Conservation (phyloP, 2,329 filamentous ascomycete species). For the Aureobasidium sp. region DNA sequence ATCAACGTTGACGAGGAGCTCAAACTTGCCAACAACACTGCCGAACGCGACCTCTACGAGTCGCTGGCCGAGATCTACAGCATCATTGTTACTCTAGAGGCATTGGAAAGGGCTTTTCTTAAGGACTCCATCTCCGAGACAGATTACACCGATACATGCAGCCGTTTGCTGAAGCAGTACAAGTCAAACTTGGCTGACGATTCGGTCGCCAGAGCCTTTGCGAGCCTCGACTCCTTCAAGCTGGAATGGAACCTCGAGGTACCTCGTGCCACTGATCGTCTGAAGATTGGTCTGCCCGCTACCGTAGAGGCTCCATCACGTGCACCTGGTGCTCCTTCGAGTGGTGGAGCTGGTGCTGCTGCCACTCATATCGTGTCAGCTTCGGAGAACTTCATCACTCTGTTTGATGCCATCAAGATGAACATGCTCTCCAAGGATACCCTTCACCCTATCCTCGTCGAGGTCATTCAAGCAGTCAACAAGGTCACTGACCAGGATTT, state of each 20-base stretch:
- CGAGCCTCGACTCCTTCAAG: conserved; percentile 85
- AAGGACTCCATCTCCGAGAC: conserved; percentile 87
- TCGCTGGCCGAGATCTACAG: conserved; percentile 96
- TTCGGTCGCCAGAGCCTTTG: conserved; percentile 78
- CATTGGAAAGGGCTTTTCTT: conserved; percentile 91
- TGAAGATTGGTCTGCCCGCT: conserved; percentile 86
- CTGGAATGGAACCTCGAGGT: conserved; percentile 87
- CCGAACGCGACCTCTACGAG: conserved; percentile 88
- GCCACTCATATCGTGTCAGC: conserved; percentile 71
- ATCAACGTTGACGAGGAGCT: conserved; percentile 98
- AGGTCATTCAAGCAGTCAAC: conserved; percentile 95
- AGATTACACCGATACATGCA: conserved; percentile 95
- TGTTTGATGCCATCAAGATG: conserved; percentile 88
- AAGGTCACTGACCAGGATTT: conserved; percentile 95
- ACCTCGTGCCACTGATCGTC: conserved; percentile 82
- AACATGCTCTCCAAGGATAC: conserved; percentile 92
- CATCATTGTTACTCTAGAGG: conserved; percentile 91
- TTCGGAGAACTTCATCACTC: conserved; percentile 97
- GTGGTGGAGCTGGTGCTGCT: conserved; percentile 30
- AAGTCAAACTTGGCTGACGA: conserved; percentile 89
- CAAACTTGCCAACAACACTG: conserved; percentile 76
- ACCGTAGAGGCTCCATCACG: conserved; percentile 56
- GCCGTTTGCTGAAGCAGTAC: conserved; percentile 89
- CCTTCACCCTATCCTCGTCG: conserved; percentile 86
- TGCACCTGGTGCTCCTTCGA: conserved; percentile 20